These are phyloP conservation scores for Beauveria scarabaeidicola DNA, from an alignment of 2,329 filamentous ascomycete species.

Conservation along the genomic window DNA sequence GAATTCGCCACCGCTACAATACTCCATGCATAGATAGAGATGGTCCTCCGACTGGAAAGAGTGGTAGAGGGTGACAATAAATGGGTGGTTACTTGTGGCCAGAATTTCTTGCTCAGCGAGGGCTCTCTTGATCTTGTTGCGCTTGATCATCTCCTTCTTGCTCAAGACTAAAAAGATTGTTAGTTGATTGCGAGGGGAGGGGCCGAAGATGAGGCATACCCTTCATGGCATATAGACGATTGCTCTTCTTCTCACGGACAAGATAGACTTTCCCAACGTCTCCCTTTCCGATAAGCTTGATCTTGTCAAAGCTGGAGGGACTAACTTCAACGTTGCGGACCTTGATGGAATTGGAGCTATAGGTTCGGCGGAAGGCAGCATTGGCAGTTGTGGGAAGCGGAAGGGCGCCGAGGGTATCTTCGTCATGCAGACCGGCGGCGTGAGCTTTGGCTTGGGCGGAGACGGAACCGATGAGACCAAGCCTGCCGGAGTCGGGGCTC, in stretches of 20 bases:
- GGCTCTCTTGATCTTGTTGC: conserved; percentile 98
- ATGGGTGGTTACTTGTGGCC: conserved; percentile 96
- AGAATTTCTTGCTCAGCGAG: conserved; percentile 96
- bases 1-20: conserved; percentile 97
- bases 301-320: conserved; percentile 95
- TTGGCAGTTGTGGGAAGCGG: conserved; percentile 54
- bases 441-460: conserved; percentile 22
- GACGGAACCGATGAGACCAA: conserved; percentile 27
- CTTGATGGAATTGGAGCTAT: conserved; percentile 99
- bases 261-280: conserved; percentile 98
- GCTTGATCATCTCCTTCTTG: conserved; percentile 99
- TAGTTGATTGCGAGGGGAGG: neutral
- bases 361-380: conserved; percentile 82
- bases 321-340: conserved; percentile 94
- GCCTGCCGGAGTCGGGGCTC: conserved; percentile 36
- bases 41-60: conserved; percentile 99
- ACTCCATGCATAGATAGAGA: conserved; percentile 99
- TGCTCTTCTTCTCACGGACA: conserved; percentile 96
- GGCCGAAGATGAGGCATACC: conserved; percentile 44
- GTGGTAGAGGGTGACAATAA: conserved; percentile 97
- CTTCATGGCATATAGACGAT: conserved; percentile 95
- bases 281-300: conserved; percentile 97
- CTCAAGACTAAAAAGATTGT: conserved; percentile 61
- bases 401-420: conserved; percentile 51
- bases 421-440: conserved; percentile 32